Evolutionary conservation across 352 stramenopile genomes (phyloP).

Genomic region (Phytophthora pseudosyringae): DNA sequence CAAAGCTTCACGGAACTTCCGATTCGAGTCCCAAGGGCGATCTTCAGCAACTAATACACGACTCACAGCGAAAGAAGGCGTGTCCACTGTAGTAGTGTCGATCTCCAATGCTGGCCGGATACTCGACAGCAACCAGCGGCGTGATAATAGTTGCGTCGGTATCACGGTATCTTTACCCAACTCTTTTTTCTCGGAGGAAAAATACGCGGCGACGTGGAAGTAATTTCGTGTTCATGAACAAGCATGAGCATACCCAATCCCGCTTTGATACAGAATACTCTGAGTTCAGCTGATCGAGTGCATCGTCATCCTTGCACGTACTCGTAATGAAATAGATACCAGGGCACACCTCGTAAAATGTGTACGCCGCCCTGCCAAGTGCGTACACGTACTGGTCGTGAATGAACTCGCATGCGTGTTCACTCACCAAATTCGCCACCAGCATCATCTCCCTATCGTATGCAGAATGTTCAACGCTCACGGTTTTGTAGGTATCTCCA

Average conservation of each 20-base stretch:
- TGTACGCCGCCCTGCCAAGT: too few relatives aligned
- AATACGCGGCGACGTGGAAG: not conserved
- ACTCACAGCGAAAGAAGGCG: not conserved
- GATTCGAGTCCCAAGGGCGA: not conserved
- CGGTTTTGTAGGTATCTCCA: too few relatives aligned
- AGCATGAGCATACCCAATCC: not conserved
- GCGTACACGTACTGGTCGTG: too few relatives aligned
- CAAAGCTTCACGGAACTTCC: not conserved
- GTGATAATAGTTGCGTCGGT: not conserved
- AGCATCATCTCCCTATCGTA: too few relatives aligned
- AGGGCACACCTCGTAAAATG: too few relatives aligned
- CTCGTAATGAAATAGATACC: too few relatives aligned
- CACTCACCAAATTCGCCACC: too few relatives aligned
- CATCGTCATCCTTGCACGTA: too few relatives aligned
- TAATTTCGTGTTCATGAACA: conserved; percentile 1
- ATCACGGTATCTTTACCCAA: not conserved
- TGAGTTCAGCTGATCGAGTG: too few relatives aligned
- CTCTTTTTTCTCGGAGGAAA: not conserved
- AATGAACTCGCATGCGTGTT: too few relatives aligned
- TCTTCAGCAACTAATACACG: not conserved
- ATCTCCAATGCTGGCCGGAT: not conserved
- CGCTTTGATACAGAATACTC: not conserved
- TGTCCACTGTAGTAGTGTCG: too few relatives aligned
- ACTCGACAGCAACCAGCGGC: not conserved
- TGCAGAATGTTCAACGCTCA: too few relatives aligned